Conservation (phyloP, 176 grass and related monocot genomes). For the Bromus sterilis region DNA sequence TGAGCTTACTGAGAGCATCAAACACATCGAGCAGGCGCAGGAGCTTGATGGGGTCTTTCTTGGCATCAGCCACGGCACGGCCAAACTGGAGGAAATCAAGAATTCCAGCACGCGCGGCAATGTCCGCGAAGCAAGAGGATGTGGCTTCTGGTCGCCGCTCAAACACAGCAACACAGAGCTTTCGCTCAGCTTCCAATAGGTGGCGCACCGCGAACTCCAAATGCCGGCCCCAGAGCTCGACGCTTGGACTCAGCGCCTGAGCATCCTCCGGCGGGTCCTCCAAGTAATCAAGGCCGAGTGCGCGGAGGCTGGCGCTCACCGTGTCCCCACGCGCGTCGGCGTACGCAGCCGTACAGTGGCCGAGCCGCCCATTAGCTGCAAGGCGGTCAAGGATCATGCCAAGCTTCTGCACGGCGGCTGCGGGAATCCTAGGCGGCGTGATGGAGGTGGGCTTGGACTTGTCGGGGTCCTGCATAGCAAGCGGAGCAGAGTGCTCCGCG, state of each 20-base stretch:
- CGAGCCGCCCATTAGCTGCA: conserved; percentile 30
- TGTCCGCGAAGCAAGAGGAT: conserved; percentile 48
- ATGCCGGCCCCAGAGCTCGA: conserved; percentile 55
- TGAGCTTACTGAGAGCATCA: conserved; percentile 48
- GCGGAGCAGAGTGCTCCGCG: conserved; percentile 43
- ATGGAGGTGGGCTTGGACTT: conserved; percentile 16
- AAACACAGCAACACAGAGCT: conserved; percentile 53
- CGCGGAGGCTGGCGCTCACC: conserved; percentile 51
- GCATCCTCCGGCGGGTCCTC: conserved; percentile 41
- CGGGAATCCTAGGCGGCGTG: conserved; percentile 42
- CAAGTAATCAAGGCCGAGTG: conserved; percentile 58
- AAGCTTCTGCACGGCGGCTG: conserved; percentile 45
- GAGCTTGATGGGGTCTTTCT: conserved; percentile 82
- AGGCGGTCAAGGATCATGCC: conserved; percentile 53
- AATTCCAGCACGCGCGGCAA: conserved; percentile 53
- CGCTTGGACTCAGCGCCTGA: conserved; percentile 41
- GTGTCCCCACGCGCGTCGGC: conserved; percentile 47
- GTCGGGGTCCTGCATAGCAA: conserved; percentile 27
- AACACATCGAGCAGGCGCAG: conserved; percentile 66
- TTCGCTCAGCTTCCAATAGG: conserved; percentile 52
- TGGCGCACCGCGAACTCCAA: conserved; percentile 63
- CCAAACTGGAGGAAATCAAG: conserved; percentile 64
- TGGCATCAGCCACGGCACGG: conserved; percentile 33
- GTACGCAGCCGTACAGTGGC: conserved; percentile 9
- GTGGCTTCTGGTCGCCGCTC: conserved; percentile 18